Percentiles rank a stretch among this genome's conserved stretches.
phyloP scores from a whole-genome alignment of 2,329 filamentous ascomycete genomes.

The Penicillium sp. region DNA sequence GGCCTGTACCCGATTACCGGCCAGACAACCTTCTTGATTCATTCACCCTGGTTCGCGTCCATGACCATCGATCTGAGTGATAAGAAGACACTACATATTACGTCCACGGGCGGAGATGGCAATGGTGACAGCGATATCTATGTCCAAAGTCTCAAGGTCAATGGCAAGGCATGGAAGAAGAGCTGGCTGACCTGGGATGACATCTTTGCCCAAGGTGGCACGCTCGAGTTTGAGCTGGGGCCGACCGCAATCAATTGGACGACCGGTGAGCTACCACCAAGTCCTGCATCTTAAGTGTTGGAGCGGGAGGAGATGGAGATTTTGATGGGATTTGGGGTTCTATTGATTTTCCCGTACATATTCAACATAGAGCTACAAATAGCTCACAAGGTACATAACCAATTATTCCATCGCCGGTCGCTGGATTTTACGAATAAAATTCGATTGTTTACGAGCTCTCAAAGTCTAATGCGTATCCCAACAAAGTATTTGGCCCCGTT shows the following conservation, averaged over 20 bases:
- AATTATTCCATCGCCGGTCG: neutral
- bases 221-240: slow-evolving; percentile 66
- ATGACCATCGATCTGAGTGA: slow-evolving; percentile 61
- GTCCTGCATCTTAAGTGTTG: slow-evolving; percentile 48
- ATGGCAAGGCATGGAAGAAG: slow-evolving; percentile 63
- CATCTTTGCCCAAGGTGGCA: slow-evolving; percentile 64
- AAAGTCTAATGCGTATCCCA: neutral
- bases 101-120: slow-evolving; percentile 50
- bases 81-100: slow-evolving; percentile 57
- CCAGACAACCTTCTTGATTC: slow-evolving; percentile 67
- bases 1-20: slow-evolving; percentile 69
- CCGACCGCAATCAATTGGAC: slow-evolving; percentile 56
- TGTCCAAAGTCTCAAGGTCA: slow-evolving; percentile 67
- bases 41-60: slow-evolving; percentile 63
- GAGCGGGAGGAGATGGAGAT: neutral
- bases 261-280: slow-evolving; percentile 62
- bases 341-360: neutral
- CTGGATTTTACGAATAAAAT: neutral
- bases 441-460: neutral
- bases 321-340: neutral
- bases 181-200: slow-evolving; percentile 68
- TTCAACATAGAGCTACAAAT: neutral
- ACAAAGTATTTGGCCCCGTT: neutral
- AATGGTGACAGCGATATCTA: slow-evolving; percentile 53
- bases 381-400: neutral